Conservation (phyloP, 805 yeast genomes). For the Cyberlindnera maclurae region DNA sequence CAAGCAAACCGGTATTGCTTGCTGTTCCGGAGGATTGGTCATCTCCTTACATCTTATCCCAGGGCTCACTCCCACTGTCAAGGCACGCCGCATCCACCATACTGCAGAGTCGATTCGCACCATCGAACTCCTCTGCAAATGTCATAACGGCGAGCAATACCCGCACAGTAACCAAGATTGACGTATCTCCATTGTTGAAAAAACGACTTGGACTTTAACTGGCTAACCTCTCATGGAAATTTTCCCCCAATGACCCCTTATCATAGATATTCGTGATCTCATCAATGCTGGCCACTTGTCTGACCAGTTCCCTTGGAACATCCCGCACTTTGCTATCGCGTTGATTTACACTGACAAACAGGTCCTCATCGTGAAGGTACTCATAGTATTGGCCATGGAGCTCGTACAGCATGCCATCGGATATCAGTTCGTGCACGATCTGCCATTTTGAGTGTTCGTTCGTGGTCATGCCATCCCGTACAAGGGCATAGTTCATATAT, state of each 20-base stretch:
- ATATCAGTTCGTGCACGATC: constrained; percentile 45
- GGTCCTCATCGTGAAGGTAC: constrained; percentile 14
- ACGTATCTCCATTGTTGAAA: constrained; percentile 10
- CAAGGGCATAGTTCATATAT: constrained; percentile 38
- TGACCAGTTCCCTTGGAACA: constrained; percentile 4
- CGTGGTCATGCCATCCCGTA: constrained; percentile 66
- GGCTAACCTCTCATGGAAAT: constrained; percentile 12
- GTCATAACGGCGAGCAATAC: not conserved
- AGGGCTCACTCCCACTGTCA: constrained; percentile 2
- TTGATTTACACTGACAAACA: constrained; percentile 20
- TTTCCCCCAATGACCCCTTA: constrained; percentile 13
- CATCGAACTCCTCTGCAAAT: not conserved
- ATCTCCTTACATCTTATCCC: constrained; percentile 2
- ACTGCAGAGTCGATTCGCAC: constrained; percentile 3
- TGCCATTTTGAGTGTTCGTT: constrained; percentile 72
- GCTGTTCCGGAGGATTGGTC: not conserved
- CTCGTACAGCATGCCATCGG: constrained; percentile 30
- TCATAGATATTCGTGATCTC: constrained; percentile 20
- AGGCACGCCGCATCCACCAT: constrained; percentile 7
- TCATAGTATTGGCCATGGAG: constrained; percentile 12
- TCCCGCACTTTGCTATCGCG: constrained; percentile 8
- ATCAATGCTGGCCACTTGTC: constrained; percentile 7
- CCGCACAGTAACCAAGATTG: constrained; percentile 7
- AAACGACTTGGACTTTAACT: constrained; percentile 14
- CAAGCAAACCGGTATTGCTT: not conserved